Base-by-base conservation (phyloP, 1,139 yeast genomes). In the Nakaseomyces delphensis region DNA sequence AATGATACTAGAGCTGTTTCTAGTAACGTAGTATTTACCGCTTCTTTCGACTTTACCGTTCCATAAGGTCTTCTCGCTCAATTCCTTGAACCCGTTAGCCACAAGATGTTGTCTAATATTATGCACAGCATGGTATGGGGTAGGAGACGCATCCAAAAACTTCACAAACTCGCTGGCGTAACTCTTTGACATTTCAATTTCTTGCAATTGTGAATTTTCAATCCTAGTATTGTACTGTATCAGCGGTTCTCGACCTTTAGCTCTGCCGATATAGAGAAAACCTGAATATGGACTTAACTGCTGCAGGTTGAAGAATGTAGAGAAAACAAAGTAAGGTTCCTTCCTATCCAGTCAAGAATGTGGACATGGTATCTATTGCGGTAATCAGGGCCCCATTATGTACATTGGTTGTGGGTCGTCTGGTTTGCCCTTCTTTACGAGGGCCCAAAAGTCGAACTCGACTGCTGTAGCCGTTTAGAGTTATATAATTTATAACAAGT, bases 121-220 rank as follows among this genome's bases (percentile, higher is more conserved):
- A 40, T 76, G 73, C 3, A 89, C 95, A 1, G 91, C 96, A 63
- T 91, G 98, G 63, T 87, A 91, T 0, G 98, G 97, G 0, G 97
- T 83, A 23, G 96, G 97, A 1, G 95, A 83, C 3, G 73, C 73
- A 64, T 87, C 86, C 53, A 91, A 82, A 59, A 82, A 91, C 45
- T 77, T 73, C 43, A 89, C 69, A 57, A 89, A 85, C 44, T 79
- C 79, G 47, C 55, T 48, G n/a, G 64, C 58, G 41, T 57, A 59
- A 15, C 44, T 21, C n/a, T 44, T 33, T 11, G 46, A 20, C 37
- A 33, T 33, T 24, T 18, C 40, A 31, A 11, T 28, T 37, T 21
- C 24, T 21, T 21, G 24, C 24, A 9, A 6, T 21, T 21, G 10
- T 21, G 24, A 21, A 2, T 8, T 8, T 21, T 21, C 24, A 21